phyloP scores from a whole-genome alignment of 768 basidiomycete genomes.

The Kwoniella europaea region DNA sequence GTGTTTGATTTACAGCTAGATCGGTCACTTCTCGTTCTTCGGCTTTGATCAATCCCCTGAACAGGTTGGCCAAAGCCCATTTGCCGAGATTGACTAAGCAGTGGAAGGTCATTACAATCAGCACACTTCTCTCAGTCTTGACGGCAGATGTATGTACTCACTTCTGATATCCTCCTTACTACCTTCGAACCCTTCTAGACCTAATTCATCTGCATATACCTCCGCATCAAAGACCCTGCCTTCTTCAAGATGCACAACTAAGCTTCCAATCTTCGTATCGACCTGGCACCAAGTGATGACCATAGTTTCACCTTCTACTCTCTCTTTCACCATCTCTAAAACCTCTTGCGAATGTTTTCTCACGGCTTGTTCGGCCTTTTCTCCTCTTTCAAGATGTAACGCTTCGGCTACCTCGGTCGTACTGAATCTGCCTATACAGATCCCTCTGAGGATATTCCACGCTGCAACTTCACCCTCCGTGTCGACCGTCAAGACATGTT shows the following conservation, averaged over 20 bases:
- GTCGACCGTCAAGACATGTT: slow-evolving; percentile 89
- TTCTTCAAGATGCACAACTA: slow-evolving; percentile 86
- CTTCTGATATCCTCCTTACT: slow-evolving; percentile 80
- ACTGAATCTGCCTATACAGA: slow-evolving; percentile 73
- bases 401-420: slow-evolving; percentile 67
- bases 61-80: slow-evolving; percentile 86
- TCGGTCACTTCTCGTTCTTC: slow-evolving; percentile 46
- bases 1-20: slow-evolving; percentile 18
- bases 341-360: slow-evolving; percentile 64
- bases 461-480: slow-evolving; percentile 84
- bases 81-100: slow-evolving; percentile 83
- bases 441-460: slow-evolving; percentile 85
- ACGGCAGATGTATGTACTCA: slow-evolving; percentile 58
- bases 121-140: not conserved
- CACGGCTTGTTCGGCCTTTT: slow-evolving; percentile 33
- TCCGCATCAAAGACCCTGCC: slow-evolving; percentile 86
- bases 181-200: slow-evolving; percentile 66
- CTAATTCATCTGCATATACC: slow-evolving; percentile 90
- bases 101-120: not conserved
- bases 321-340: slow-evolving; percentile 81
- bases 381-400: slow-evolving; percentile 42
- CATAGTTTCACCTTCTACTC: slow-evolving; percentile 93
- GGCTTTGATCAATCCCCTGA: slow-evolving; percentile 63
- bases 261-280: slow-evolving; percentile 85
- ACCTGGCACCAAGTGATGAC: slow-evolving; percentile 82